Evolutionary conservation across 306 rosid species (phyloP).

Genomic region (Bauhinia variegata): DNA sequence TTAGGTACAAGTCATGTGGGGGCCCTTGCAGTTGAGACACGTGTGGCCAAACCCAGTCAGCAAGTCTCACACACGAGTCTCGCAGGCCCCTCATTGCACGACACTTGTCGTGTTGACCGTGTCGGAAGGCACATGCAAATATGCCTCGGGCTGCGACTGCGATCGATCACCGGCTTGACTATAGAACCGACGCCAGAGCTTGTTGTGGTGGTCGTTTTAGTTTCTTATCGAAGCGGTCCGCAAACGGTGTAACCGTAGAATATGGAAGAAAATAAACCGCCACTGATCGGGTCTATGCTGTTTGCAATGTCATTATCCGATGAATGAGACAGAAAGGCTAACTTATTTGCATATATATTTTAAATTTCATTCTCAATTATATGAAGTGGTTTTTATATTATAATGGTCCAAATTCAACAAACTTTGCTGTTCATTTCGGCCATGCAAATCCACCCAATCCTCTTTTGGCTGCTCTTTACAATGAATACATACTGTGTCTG

Average conservation of each 20-base stretch:
- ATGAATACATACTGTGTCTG: too few species aligned
- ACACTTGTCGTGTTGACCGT: conserved; percentile 40
- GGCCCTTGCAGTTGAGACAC: conserved; percentile 29
- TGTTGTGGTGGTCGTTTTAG: not conserved
- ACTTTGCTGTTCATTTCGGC: too few species aligned
- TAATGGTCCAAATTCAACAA: too few species aligned
- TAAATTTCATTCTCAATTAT: too few species aligned
- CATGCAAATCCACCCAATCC: too few species aligned
- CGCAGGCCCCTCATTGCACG: conserved; percentile 1
- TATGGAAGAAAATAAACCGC: too few species aligned
- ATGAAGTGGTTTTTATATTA: too few species aligned
- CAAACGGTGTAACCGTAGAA: not conserved
- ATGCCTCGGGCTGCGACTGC: conserved; percentile 8
- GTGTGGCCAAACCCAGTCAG: conserved; percentile 19
- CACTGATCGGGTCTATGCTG: conserved; percentile 1
- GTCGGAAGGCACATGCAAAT: conserved; percentile 41
- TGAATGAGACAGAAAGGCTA: too few species aligned
- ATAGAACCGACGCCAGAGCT: too few species aligned
- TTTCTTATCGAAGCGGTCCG: not conserved
- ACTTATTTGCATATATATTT: too few species aligned
- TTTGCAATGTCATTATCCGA: not conserved
- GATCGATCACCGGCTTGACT: conserved; percentile 12
- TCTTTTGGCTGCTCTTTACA: too few species aligned
- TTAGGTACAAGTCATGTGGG: conserved; percentile 50
- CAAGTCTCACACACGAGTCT: conserved; percentile 31